Percentiles rank a stretch among this genome's conserved stretches.
These are phyloP conservation scores for Erythrophleum fordii DNA, from an alignment of 306 rosid species.

Conservation along the genomic window DNA sequence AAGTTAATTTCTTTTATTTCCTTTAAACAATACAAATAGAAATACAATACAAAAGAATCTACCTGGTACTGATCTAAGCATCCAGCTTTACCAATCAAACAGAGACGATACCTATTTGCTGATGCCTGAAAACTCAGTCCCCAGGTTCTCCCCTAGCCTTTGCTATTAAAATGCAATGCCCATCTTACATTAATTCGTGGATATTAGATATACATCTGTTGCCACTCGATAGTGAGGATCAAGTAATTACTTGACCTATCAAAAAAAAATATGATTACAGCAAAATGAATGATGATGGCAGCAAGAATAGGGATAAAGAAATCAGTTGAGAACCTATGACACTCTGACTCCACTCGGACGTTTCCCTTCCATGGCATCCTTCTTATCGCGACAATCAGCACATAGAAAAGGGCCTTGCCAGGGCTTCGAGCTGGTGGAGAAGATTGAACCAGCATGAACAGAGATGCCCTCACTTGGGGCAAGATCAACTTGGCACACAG, in stretches of 20 bases:
- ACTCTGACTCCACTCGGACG: slow-evolving; percentile 91
- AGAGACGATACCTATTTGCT: slow-evolving; percentile 30
- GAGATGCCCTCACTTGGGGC: slow-evolving; percentile 93
- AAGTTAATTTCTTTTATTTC: no score
- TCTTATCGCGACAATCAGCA: slow-evolving; percentile 81
- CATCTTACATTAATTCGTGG: slow-evolving; percentile 43
- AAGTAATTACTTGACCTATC: slow-evolving; percentile 58
- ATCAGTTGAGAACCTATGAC: slow-evolving; percentile 48
- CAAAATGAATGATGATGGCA: slow-evolving; percentile 41
- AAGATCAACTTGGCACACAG: slow-evolving; percentile 91
- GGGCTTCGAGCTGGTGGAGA: slow-evolving; percentile 89
- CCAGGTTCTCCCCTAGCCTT: slow-evolving; percentile 34
- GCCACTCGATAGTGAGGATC: slow-evolving; percentile 54
- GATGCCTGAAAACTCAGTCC: slow-evolving; percentile 40
- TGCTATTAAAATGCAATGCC: slow-evolving; percentile 36
- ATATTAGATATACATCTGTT: slow-evolving; percentile 51
- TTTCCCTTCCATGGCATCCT: slow-evolving; percentile 99
- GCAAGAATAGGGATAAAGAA: slow-evolving; percentile 41
- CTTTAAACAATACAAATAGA: neutral
- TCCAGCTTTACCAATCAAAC: slow-evolving; percentile 9
- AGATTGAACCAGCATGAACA: slow-evolving; percentile 90
- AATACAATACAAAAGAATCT: slow-evolving; percentile 46
- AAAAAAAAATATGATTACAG: slow-evolving; percentile 42
- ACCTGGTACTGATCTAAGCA: slow-evolving; percentile 36
- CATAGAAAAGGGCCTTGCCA: slow-evolving; percentile 99